Evolutionary conservation across 192 early-diverging fungal species (phyloP).

Genomic region (Funneliformis geosporum): DNA sequence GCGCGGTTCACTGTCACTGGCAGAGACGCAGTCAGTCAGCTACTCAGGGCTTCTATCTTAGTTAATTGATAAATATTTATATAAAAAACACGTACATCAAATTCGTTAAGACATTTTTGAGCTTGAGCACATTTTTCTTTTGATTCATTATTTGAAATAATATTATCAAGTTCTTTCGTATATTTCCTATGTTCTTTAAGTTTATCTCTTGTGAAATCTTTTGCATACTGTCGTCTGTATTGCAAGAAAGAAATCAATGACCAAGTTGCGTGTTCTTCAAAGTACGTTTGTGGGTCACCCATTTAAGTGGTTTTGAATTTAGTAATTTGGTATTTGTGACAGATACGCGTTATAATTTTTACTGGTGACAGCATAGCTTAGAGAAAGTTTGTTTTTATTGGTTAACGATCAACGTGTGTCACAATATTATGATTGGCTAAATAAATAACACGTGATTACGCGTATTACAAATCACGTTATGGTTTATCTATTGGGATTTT

Average conservation of each 20-base stretch:
- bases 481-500: too few species aligned
- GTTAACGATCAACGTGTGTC: too few species aligned
- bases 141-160: slow-evolving; percentile 30
- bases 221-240: slow-evolving; percentile 14
- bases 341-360: too few species aligned
- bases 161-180: slow-evolving; percentile 11
- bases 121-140: slow-evolving; percentile 19
- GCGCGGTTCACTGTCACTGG: slow-evolving; percentile 16
- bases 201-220: slow-evolving; percentile 26
- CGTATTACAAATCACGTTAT: too few species aligned
- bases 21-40: slow-evolving; percentile 13
- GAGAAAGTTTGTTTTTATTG: too few species aligned
- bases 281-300: slow-evolving; percentile 4
- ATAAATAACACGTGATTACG: too few species aligned
- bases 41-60: slow-evolving; percentile 29
- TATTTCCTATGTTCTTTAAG: slow-evolving; percentile 19
- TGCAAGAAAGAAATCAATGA: slow-evolving; percentile 21
- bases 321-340: too few species aligned
- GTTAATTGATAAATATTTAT: slow-evolving; percentile 20
- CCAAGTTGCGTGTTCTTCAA: background rate
- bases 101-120: slow-evolving; percentile 9
- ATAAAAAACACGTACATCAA: slow-evolving; percentile 23
- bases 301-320: background rate
- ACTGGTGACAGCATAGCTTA: too few species aligned
- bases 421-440: too few species aligned